Evolutionary conservation across 2,329 filamentous ascomycete species (phyloP).

Genomic region (Biscogniauxia marginata): DNA sequence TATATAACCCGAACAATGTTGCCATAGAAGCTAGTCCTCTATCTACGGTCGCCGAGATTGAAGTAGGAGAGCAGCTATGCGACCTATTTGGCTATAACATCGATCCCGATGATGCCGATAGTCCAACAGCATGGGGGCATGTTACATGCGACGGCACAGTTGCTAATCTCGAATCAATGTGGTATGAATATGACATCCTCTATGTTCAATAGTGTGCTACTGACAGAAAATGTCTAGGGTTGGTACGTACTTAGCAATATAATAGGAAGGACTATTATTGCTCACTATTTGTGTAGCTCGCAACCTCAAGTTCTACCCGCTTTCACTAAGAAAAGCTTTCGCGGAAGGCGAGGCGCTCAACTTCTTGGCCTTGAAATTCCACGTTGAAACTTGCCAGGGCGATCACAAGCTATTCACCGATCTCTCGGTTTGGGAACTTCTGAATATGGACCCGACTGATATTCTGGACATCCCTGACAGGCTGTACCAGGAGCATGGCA

Average conservation of each 20-base stretch:
- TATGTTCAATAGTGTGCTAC: not conserved
- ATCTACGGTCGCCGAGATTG: constrained; percentile 43
- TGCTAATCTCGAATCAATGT: constrained; percentile 49
- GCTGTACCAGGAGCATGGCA: constrained; percentile 37
- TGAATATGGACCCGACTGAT: constrained; percentile 41
- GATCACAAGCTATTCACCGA: constrained; percentile 36
- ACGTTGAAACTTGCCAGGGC: constrained; percentile 30
- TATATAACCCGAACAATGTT: constrained; percentile 51
- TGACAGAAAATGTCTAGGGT: constrained; percentile 1
- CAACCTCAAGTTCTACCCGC: constrained; percentile 48
- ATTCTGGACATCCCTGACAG: constrained; percentile 41
- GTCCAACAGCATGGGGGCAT: constrained; percentile 41
- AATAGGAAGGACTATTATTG: not conserved
- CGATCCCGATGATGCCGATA: constrained; percentile 22
- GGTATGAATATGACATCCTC: constrained; percentile 26
- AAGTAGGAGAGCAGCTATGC: constrained; percentile 45
- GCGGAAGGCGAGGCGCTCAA: constrained; percentile 24
- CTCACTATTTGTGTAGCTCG: constrained; percentile 34
- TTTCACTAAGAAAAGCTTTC: constrained; percentile 36
- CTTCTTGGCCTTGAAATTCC: constrained; percentile 32
- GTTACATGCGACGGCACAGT: constrained; percentile 45
- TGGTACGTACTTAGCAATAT: not conserved
- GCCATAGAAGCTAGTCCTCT: constrained; percentile 45
- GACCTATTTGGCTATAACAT: constrained; percentile 44
- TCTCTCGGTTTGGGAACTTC: constrained; percentile 41